Percentiles rank a stretch among this genome's conserved stretches.
Conservation (phyloP, 129 eudicot species). For the Helichrysum umbraculigerum region DNA sequence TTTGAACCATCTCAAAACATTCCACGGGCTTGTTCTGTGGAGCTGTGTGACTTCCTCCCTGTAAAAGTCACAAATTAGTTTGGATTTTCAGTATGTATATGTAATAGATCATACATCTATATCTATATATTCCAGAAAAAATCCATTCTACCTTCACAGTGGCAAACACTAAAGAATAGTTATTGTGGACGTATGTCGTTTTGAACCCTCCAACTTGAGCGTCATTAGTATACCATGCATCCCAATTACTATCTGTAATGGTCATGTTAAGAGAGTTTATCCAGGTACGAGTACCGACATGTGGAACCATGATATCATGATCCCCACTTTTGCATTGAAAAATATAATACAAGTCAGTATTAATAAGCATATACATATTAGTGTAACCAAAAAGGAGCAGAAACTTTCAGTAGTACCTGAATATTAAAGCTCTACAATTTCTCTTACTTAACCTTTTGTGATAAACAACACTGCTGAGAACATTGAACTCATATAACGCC, state of each 20-base stretch:
- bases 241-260: constrained; percentile 24
- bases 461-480: constrained; percentile 17
- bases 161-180: constrained; percentile 23
- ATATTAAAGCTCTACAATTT: constrained; percentile 32
- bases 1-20: constrained; percentile 25
- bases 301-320: constrained; percentile 33
- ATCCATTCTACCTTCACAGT: constrained; percentile 17
- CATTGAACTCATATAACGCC: constrained; percentile 22
- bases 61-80: background rate
- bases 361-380: background rate
- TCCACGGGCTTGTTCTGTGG: constrained; percentile 6
- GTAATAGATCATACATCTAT: background rate
- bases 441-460: constrained; percentile 29
- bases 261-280: constrained; percentile 28
- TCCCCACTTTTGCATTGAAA: constrained; percentile 31
- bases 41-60: constrained; percentile 32
- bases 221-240: constrained; percentile 18
- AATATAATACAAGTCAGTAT: background rate
- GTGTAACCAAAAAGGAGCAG: background rate
- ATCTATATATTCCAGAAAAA: background rate
- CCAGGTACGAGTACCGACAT: constrained; percentile 26
- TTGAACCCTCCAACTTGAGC: constrained; percentile 25
- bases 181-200: background rate
- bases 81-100: background rate
- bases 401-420: constrained; percentile 16